Evolutionary conservation across 1,139 yeast species (phyloP).

Genomic region (Kodamaea derodonti): DNA sequence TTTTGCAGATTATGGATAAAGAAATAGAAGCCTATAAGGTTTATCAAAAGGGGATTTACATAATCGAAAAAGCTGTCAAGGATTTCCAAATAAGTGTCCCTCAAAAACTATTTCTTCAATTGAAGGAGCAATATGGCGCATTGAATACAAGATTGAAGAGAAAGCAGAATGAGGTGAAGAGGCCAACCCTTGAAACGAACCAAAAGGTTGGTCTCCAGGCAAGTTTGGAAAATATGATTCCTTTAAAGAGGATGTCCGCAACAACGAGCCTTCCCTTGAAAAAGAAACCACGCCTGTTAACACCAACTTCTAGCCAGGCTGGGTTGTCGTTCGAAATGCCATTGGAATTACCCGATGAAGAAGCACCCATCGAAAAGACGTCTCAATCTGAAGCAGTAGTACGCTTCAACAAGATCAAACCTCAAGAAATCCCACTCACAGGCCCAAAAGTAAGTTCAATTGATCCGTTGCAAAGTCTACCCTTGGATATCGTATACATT

Average conservation of each 20-base stretch:
- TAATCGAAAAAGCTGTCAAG: conserved; percentile 23
- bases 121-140: conserved; percentile 22
- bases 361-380: background rate
- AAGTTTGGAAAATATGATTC: background rate
- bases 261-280: background rate
- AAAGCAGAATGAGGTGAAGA: conserved; percentile 4
- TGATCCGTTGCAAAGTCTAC: conserved; percentile 30
- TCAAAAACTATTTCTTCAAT: conserved; percentile 21
- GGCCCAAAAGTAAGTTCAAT: conserved; percentile 1
- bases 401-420: background rate
- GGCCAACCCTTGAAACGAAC: background rate
- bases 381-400: too few species aligned
- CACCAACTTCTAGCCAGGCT: background rate
- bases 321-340: background rate
- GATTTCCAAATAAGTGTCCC: conserved; percentile 24
- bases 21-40: conserved; percentile 40
- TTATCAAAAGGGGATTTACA: conserved; percentile 38
- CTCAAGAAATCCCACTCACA: background rate
- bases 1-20: conserved; percentile 27
- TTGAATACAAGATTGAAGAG: conserved; percentile 23
- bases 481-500: conserved; percentile 27
- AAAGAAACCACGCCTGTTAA: background rate
- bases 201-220: background rate
- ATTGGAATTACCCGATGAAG: background rate
- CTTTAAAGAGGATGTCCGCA: background rate